A percentile compares a stretch with the other conserved stretches of the same genome.
These are phyloP conservation scores for Pyrrhoderma noxium DNA, from an alignment of 1,284 basidiomycete species.

Conservation along the genomic window DNA sequence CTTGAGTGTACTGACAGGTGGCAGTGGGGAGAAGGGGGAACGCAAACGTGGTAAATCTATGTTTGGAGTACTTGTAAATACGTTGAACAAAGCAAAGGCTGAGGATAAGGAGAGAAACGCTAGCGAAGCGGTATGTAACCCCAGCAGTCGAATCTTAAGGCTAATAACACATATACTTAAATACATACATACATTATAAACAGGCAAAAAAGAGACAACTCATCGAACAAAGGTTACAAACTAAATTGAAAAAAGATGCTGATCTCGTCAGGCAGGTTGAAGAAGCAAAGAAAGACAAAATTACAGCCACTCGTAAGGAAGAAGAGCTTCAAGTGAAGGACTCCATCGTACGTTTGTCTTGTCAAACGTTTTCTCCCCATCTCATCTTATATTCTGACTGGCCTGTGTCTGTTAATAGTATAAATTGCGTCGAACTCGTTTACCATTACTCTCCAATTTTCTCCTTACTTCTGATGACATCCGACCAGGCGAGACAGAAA, in stretches of 20 bases:
- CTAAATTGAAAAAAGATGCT: constrained; percentile 73
- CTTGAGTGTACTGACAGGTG: constrained; percentile 37
- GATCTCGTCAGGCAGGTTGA: constrained; percentile 73
- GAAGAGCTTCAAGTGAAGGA: constrained; percentile 73
- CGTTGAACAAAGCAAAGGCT: constrained; percentile 74
- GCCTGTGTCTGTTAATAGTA: constrained; percentile 36
- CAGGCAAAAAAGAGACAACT: constrained; percentile 74
- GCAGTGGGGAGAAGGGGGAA: constrained; percentile 32
- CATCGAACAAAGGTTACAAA: constrained; percentile 73
- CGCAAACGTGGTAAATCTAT: constrained; percentile 77
- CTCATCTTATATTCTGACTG: constrained; percentile 2
- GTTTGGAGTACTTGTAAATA: constrained; percentile 73
- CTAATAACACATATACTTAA: too few species aligned
- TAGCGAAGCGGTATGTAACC: constrained; percentile 61
- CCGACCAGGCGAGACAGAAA: constrained; percentile 24
- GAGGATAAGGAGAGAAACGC: constrained; percentile 73
- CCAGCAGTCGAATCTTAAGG: too few species aligned
- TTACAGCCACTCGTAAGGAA: constrained; percentile 63
- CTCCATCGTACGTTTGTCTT: constrained; percentile 51
- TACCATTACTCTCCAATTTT: constrained; percentile 69
- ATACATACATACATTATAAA: constrained; percentile 1
- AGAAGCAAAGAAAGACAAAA: constrained; percentile 77
- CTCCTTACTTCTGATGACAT: constrained; percentile 66
- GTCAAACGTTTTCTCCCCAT: background rate
- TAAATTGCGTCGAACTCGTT: constrained; percentile 59